These are phyloP conservation scores for Somion occarium DNA, from an alignment of 1,284 basidiomycete genomes.

Conservation along the genomic window DNA sequence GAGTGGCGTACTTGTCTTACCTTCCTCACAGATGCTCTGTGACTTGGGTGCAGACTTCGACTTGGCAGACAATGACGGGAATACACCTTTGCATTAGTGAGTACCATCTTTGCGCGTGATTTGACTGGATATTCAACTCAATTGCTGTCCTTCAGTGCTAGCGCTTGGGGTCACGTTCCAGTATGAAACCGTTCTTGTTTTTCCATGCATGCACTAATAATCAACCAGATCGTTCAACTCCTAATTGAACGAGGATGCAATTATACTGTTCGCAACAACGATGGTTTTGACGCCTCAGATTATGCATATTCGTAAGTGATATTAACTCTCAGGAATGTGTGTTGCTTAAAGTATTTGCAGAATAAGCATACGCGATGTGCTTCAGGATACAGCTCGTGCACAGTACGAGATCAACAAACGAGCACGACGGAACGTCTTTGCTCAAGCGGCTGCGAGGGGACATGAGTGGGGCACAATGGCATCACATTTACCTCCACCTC, in stretches of 20 bases:
- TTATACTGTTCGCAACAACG: constrained; percentile 78
- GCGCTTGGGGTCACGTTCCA: constrained; percentile 78
- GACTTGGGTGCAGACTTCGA: constrained; percentile 87
- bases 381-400: constrained; percentile 71
- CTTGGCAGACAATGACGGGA: constrained; percentile 85
- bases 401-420: constrained; percentile 78
- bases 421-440: constrained; percentile 58
- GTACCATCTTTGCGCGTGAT: constrained; percentile 25
- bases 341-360: constrained; percentile 42
- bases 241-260: constrained; percentile 87
- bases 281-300: constrained; percentile 88
- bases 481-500: constrained; percentile 27
- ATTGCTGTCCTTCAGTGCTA: constrained; percentile 56
- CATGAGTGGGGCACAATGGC: constrained; percentile 47
- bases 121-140: constrained; percentile 9
- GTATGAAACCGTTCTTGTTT: constrained; percentile 36
- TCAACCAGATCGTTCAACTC: constrained; percentile 69
- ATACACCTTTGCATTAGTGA: constrained; percentile 90
- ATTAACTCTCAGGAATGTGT: constrained; percentile 12
- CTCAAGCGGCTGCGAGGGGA: constrained; percentile 61
- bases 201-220: constrained; percentile 16
- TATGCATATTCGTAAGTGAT: constrained; percentile 83
- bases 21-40: constrained; percentile 66
- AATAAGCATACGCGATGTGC: constrained; percentile 67
- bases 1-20: constrained; percentile 2